Evolutionary conservation across 306 rosid species (phyloP), one percentile per base, ranked within the genome.

Genomic region (Herpetospermum pedunculosum): DNA sequence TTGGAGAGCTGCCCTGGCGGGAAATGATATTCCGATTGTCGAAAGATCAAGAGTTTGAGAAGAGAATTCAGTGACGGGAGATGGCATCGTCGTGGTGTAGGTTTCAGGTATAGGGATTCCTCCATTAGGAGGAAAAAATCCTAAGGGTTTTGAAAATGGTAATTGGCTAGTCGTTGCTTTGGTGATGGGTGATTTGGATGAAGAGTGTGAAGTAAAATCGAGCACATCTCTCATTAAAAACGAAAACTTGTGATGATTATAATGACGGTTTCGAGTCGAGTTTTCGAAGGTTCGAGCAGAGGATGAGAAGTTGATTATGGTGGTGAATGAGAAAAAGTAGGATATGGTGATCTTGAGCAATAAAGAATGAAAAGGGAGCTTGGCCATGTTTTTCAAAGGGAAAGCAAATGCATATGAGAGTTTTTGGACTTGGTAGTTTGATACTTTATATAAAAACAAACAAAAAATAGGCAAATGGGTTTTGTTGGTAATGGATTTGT

Each of bases 191-290:
- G 85, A 81, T 68, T 78, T 81, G 40, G 77, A 44, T 8, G 73
- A 28, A 25, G 77, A 73, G 12, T 32, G 57, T 14, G 81, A 43
- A 10, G 83, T 68, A 40, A 34, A 49, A 55, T 91, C 81, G 74
- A 91, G 83, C 58, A 91, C 78, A 64, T 88, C 80, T 38, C 75
- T 67, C 87, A 88, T 91, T 34, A 83, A 48, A 77, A 91, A 91
- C 53, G 87, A 82, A 77, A 84, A 71, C 70, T 25, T 87, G 74
- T 77, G 82, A 62, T 46, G 82, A 77, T 43, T 81, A 40, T 77
- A 76, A 70, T 78, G 87, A 50, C 11, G 54, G n/a, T 73, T 77
- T 47, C 74, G 86, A 19, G 80, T 69, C 34, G 86, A 76, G 70
- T 68, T 77, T 73, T 71, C 79, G 14, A 91, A 83, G 32, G 86